These are phyloP conservation scores for Penicillium sp. DNA, from an alignment of 2,329 filamentous ascomycete species.

Conservation along the genomic window DNA sequence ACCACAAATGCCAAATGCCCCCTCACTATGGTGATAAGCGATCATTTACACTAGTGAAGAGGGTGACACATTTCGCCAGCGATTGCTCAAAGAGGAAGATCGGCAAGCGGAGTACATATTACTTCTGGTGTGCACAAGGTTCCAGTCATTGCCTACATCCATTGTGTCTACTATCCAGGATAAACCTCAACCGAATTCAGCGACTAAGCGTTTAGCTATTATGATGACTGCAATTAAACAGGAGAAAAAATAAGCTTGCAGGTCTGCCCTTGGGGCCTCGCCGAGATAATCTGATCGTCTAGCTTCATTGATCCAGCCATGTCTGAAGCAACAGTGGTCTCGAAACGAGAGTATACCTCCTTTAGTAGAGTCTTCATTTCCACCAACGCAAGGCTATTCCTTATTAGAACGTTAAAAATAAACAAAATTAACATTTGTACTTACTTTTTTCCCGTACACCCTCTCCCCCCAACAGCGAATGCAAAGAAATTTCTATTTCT, in stretches of 20 bases:
- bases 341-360: slow-evolving; percentile 65
- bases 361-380: slow-evolving; percentile 70
- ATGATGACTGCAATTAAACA: slow-evolving; percentile 4
- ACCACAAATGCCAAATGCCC: no score
- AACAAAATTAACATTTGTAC: slow-evolving; percentile 35
- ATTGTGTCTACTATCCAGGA: no score
- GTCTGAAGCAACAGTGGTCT: slow-evolving; percentile 58
- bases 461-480: slow-evolving; percentile 67
- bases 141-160: no score
- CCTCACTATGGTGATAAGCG: no score
- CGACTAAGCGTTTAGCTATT: neutral
- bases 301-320: slow-evolving; percentile 64
- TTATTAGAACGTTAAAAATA: neutral
- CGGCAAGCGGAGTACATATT: no score
- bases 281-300: slow-evolving; percentile 70
- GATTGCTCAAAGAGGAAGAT: neutral
- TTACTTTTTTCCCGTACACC: slow-evolving; percentile 62
- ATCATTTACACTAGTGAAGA: neutral
- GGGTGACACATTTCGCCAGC: neutral
- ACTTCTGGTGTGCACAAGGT: no score
- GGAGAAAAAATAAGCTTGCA: slow-evolving; percentile 54
- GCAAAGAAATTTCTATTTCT: slow-evolving; percentile 66
- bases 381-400: slow-evolving; percentile 60
- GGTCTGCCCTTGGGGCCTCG: slow-evolving; percentile 62
- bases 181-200: no score